Conservation (phyloP, 2,329 filamentous ascomycete species). For the Penicillium sp. region DNA sequence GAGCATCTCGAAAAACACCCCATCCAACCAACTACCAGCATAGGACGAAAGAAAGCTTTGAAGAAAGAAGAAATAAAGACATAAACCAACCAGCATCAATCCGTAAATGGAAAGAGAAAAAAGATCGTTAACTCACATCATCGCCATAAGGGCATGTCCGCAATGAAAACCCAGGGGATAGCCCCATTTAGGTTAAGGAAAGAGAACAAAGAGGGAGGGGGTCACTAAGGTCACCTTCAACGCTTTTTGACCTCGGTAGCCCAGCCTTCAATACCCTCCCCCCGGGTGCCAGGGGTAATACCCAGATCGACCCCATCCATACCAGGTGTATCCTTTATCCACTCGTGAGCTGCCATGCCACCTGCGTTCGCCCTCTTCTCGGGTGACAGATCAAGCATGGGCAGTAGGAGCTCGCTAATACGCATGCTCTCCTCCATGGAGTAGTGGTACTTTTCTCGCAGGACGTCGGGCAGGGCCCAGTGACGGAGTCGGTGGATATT, state of each 20-base stretch:
- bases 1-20: conserved; percentile 4
- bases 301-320: conserved; percentile 80
- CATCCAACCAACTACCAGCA: conserved; percentile 12
- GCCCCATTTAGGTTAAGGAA: conserved; percentile 17
- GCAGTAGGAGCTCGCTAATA: conserved; percentile 78
- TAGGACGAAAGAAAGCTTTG: conserved; percentile 3
- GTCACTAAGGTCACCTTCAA: conserved; percentile 38
- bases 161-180: conserved; percentile 9
- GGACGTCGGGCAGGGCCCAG: conserved; percentile 90
- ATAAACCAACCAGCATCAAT: conserved; percentile 28
- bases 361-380: conserved; percentile 91
- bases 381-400: conserved; percentile 87
- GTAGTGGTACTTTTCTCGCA: conserved; percentile 97
- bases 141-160: conserved; percentile 15
- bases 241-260: conserved; percentile 76
- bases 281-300: conserved; percentile 74
- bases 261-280: conserved; percentile 95
- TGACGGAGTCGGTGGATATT: conserved; percentile 96
- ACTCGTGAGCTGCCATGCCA: conserved; percentile 84
- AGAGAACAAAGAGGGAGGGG: conserved; percentile 1
- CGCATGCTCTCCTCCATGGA: conserved; percentile 75
- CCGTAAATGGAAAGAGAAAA: conserved; percentile 21
- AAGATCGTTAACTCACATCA: conserved; percentile 31
- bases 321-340: conserved; percentile 80
- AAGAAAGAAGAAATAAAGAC: conserved; percentile 14